Evolutionary conservation across 2,329 filamentous ascomycete genomes (phyloP).

Genomic region (Gnomoniopsis sp.): DNA sequence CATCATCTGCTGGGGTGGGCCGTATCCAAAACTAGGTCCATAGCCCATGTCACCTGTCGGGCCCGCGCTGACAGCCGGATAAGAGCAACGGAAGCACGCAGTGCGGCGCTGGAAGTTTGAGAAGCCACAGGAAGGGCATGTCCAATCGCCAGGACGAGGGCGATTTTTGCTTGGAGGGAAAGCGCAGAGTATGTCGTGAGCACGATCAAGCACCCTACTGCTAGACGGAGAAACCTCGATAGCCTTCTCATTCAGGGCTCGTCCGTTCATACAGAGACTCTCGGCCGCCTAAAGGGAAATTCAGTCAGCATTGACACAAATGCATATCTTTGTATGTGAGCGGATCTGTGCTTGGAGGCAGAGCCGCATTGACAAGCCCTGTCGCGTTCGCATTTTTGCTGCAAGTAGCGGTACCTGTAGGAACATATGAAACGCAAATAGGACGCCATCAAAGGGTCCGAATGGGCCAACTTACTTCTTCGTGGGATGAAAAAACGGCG

Average conservation of each 20-base stretch:
- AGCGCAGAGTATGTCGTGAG: constrained; percentile 90
- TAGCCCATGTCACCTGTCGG: constrained; percentile 62
- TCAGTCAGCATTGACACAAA: not conserved
- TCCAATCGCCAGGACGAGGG: constrained; percentile 96
- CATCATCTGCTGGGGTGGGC: constrained; percentile 72
- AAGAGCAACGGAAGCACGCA: constrained; percentile 97
- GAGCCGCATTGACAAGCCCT: not conserved
- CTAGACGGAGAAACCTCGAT: constrained; percentile 98
- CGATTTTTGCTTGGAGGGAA: constrained; percentile 99
- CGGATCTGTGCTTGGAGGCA: not conserved
- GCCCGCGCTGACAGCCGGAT: constrained; percentile 84
- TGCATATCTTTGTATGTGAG: not conserved
- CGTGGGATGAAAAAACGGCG: constrained; percentile 96
- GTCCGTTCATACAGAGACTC: constrained; percentile 98
- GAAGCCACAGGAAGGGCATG: constrained; percentile 96
- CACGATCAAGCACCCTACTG: constrained; percentile 92
- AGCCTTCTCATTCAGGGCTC: constrained; percentile 96
- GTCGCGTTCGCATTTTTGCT: not conserved
- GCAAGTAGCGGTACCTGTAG: not conserved
- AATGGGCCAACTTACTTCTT: constrained; percentile 69
- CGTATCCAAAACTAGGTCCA: constrained; percentile 61
- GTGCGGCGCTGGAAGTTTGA: constrained; percentile 99
- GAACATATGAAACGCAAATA: not conserved
- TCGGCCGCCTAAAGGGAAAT: constrained; percentile 71
- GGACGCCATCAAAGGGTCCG: constrained; percentile 12